Evolutionary conservation across 2,329 filamentous ascomycete species (phyloP).

Genomic region (Colletotrichum zoysiae): DNA sequence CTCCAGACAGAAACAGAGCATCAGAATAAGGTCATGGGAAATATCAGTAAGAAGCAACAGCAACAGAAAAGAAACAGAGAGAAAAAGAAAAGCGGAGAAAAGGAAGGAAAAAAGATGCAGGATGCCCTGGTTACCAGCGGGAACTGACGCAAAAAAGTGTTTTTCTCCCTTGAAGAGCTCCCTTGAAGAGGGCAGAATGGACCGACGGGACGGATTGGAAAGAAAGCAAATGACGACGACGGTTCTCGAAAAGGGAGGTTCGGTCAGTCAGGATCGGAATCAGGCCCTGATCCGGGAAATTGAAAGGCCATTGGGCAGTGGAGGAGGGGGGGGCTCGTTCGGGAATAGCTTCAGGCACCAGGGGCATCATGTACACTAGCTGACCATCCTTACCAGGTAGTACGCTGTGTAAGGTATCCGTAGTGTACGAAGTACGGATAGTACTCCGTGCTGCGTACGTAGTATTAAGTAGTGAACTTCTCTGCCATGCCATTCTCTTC

Average conservation of each 20-base stretch:
- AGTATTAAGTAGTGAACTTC: too few species aligned
- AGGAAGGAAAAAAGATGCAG: too few species aligned
- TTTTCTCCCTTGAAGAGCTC: background rate
- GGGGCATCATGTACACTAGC: background rate
- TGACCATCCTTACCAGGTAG: background rate
- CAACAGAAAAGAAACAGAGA: background rate
- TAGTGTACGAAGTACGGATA: too few species aligned
- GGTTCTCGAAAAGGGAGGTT: constrained; percentile 14
- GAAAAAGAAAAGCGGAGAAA: background rate
- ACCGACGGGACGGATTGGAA: background rate
- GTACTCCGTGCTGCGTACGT: background rate
- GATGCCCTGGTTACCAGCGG: constrained; percentile 2
- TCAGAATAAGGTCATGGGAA: constrained; percentile 2
- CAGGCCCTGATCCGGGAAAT: constrained; percentile 32
- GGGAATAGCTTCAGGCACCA: constrained; percentile 38
- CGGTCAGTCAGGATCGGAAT: constrained; percentile 33
- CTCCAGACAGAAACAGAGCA: background rate
- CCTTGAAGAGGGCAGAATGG: constrained; percentile 4
- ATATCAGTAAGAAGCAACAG: constrained; percentile 9
- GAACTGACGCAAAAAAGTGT: constrained; percentile 4
- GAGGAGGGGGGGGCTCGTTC: constrained; percentile 23
- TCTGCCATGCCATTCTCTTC: background rate
- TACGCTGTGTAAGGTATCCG: too few species aligned
- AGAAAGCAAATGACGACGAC: constrained; percentile 10
- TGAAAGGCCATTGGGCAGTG: constrained; percentile 38